A percentile compares a stretch with the other conserved stretches of the same genome.
Evolutionary conservation across 352 stramenopile genomes (phyloP).

Genomic region (Globisporangium rhizosaccharum): DNA sequence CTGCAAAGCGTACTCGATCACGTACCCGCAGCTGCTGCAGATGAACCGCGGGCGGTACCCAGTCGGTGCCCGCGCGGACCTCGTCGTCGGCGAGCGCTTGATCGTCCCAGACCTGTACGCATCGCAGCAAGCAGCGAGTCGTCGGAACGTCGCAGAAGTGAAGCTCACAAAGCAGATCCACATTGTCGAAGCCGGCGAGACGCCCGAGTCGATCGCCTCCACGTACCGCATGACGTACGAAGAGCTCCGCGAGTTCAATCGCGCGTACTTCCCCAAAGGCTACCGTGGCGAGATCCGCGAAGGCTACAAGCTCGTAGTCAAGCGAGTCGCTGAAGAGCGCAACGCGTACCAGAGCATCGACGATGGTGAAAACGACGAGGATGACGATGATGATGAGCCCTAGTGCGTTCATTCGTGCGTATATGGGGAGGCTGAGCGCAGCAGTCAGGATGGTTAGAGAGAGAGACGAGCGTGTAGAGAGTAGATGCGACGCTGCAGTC

Average conservation of each 20-base stretch:
- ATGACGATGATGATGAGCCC: conserved; percentile 1
- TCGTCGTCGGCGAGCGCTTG: conserved; percentile 53
- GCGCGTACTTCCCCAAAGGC: conserved; percentile 82
- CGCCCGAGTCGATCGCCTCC: conserved; percentile 53
- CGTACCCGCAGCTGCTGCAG: conserved; percentile 65
- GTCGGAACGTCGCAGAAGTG: conserved; percentile 71
- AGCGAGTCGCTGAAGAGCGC: conserved; percentile 24
- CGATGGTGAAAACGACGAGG: conserved; percentile 11
- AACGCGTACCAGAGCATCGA: conserved; percentile 27
- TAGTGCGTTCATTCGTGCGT: neutral
- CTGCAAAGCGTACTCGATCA: conserved; percentile 55
- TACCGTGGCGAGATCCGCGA: conserved; percentile 74
- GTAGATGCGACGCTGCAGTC: too few species aligned
- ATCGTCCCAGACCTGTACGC: conserved; percentile 71
- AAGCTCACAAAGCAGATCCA: conserved; percentile 87
- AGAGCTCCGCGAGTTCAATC: conserved; percentile 82
- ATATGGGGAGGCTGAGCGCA: conserved; percentile 1
- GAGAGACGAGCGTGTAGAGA: too few species aligned
- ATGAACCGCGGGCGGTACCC: conserved; percentile 75
- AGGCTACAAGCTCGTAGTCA: conserved; percentile 81
- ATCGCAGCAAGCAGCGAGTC: conserved; percentile 37
- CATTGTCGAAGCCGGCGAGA: conserved; percentile 65
- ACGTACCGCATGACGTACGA: conserved; percentile 80
- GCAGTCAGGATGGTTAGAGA: too few species aligned
- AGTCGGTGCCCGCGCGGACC: conserved; percentile 52